Conservation (phyloP, 805 yeast genomes). For the Saccharomycopsis capsularis region DNA sequence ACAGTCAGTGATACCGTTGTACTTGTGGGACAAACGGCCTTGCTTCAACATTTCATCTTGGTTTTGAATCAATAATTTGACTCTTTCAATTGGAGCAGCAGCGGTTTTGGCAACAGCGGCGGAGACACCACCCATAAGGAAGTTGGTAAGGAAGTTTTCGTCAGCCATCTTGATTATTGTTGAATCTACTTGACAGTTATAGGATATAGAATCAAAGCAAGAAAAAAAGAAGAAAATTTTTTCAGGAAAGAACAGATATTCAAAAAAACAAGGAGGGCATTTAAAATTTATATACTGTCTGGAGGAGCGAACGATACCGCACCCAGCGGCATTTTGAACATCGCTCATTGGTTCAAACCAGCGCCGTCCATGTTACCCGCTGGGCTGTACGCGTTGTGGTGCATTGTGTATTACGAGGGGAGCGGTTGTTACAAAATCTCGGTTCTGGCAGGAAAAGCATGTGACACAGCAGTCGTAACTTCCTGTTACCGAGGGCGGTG, state of each 20-base stretch:
- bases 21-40: slow-evolving; percentile 83
- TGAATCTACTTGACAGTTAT: neutral
- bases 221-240: slow-evolving; percentile 1
- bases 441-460: too few relatives aligned
- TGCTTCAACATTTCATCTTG: slow-evolving; percentile 98
- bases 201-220: neutral
- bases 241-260: neutral
- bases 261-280: neutral
- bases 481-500: too few relatives aligned
- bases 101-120: slow-evolving; percentile 98
- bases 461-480: too few relatives aligned
- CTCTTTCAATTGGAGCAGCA: slow-evolving; percentile 97
- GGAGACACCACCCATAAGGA: slow-evolving; percentile 98
- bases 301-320: neutral
- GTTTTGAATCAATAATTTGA: slow-evolving; percentile 91
- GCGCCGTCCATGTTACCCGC: too few relatives aligned
- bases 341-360: too few relatives aligned
- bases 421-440: too few relatives aligned
- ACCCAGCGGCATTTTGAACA: too few relatives aligned
- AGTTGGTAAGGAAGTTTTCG: slow-evolving; percentile 53
- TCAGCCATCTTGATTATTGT: slow-evolving; percentile 22
- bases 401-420: too few relatives aligned
- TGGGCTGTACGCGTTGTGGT: too few relatives aligned
- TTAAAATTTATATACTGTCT: neutral
- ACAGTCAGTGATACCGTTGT: slow-evolving; percentile 89